phyloP scores from a whole-genome alignment of 192 early-diverging fungal species.

The Umbelopsis ramanniana region DNA sequence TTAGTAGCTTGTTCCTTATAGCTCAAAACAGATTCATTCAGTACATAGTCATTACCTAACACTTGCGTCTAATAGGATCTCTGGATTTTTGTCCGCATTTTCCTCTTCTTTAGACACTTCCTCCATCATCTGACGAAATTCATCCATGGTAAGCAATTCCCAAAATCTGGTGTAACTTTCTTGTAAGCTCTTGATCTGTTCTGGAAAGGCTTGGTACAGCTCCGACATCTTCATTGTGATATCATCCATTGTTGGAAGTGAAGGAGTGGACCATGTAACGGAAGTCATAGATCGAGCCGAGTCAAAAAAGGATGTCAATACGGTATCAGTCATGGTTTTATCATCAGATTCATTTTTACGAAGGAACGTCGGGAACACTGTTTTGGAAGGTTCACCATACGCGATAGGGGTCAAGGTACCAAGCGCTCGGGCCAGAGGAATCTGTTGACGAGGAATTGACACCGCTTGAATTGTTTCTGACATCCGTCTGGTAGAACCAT shows the following conservation, averaged over 20 bases:
- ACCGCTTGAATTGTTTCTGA: background rate
- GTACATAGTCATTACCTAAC: background rate
- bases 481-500: background rate
- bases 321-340: background rate
- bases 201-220: constrained; percentile 26
- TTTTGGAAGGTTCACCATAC: background rate
- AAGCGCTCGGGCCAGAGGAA: constrained; percentile 14
- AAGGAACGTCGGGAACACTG: background rate
- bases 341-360: background rate
- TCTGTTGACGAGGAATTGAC: constrained; percentile 6
- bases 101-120: constrained; percentile 3
- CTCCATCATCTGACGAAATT: constrained; percentile 27
- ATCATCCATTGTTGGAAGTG: constrained; percentile 24
- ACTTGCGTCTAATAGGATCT: constrained; percentile 17
- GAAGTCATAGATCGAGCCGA: background rate
- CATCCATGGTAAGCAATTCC: constrained; percentile 31
- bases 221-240: constrained; percentile 28
- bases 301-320: constrained; percentile 2
- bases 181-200: constrained; percentile 25
- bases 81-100: background rate
- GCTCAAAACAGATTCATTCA: no score
- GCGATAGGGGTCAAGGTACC: background rate
- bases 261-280: background rate
- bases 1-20: no score
- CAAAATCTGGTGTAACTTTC: constrained; percentile 26